Percentiles rank a stretch among this genome's conserved stretches.
phyloP scores from a whole-genome alignment of 345 rosid species.

The Gynandropsis gynandra region DNA sequence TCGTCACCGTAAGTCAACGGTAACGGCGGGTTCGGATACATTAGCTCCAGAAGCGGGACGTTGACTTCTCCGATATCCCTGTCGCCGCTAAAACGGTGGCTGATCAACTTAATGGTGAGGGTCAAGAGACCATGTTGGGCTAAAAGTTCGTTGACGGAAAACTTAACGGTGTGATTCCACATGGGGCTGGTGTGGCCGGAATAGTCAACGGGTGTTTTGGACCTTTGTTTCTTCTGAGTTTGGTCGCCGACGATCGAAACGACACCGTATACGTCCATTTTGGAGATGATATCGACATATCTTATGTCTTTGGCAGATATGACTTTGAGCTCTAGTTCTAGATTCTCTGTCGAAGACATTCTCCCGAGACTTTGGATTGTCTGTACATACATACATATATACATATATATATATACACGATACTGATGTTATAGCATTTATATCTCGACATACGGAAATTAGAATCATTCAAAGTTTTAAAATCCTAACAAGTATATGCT shows the following conservation, averaged over 20 bases:
- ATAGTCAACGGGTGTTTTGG: constrained; percentile 30
- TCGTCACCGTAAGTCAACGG: not conserved
- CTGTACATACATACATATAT: too few species aligned
- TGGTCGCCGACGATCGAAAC: constrained; percentile 40
- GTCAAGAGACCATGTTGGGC: constrained; percentile 34
- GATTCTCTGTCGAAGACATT: constrained; percentile 17
- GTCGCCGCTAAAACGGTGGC: constrained; percentile 39
- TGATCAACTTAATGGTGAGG: constrained; percentile 37
- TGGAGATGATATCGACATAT: constrained; percentile 41
- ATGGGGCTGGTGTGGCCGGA: constrained; percentile 40
- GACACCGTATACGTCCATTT: constrained; percentile 57
- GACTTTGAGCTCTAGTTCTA: constrained; percentile 38
- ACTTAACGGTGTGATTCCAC: constrained; percentile 48
- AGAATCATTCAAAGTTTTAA: too few species aligned
- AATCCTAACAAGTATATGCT: too few species aligned
- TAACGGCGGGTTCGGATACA: constrained; percentile 9
- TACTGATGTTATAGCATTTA: too few species aligned
- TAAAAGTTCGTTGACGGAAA: constrained; percentile 33
- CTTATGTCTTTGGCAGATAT: constrained; percentile 43
- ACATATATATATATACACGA: too few species aligned
- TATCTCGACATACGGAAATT: too few species aligned
- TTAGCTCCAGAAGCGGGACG: constrained; percentile 48
- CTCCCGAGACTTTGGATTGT: too few species aligned
- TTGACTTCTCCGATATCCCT: constrained; percentile 48
- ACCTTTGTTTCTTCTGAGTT: constrained; percentile 22